phyloP scores from a whole-genome alignment of 345 rosid species.

The Dipteronia dyeriana region DNA sequence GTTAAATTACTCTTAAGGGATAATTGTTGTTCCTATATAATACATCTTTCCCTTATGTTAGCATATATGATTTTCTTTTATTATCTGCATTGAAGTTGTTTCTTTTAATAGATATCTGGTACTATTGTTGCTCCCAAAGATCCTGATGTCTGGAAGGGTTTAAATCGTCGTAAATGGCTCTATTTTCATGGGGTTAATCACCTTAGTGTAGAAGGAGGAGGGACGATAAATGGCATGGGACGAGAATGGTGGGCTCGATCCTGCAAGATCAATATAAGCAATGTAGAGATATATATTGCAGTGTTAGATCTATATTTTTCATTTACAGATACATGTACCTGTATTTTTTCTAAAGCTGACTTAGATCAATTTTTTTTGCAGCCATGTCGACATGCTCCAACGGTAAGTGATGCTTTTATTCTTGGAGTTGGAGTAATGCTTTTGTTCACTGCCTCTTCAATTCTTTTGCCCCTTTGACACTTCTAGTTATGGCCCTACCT shows the following conservation, averaged over 20 bases:
- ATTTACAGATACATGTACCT: background rate
- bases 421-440: constrained; percentile 9
- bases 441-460: background rate
- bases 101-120: constrained; percentile 64
- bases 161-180: constrained; percentile 73
- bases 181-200: constrained; percentile 75
- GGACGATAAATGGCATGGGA: constrained; percentile 83
- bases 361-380: constrained; percentile 39
- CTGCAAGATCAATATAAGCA: constrained; percentile 63
- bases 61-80: background rate
- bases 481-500: background rate
- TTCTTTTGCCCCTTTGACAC: background rate
- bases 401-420: constrained; percentile 50
- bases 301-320: constrained; percentile 18
- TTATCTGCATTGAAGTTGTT: constrained; percentile 13
- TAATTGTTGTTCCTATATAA: background rate
- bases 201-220: constrained; percentile 75
- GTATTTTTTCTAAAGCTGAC: constrained; percentile 27
- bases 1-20: background rate
- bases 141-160: constrained; percentile 73
- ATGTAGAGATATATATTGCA: constrained; percentile 34
- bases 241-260: constrained; percentile 81
- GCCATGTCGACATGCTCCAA: constrained; percentile 96
- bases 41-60: constrained; percentile 3
- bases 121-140: constrained; percentile 73